Evolutionary conservation across 441 rosid species (phyloP).

Genomic region (Erodium moschatum): DNA sequence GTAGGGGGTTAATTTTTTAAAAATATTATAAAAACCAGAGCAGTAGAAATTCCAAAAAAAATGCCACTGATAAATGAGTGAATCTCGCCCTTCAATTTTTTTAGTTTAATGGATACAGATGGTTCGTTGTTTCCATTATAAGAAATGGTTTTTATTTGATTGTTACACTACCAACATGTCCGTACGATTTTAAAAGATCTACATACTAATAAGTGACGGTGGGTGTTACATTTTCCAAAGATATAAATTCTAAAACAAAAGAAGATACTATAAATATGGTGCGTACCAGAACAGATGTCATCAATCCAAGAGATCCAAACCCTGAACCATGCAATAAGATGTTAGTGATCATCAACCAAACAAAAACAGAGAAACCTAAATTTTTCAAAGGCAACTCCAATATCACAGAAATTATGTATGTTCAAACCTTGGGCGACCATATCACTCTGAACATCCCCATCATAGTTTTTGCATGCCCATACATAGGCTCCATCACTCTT

Average conservation of each 20-base stretch:
- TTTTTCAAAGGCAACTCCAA: background rate
- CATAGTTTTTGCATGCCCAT: slow-evolving; percentile 98
- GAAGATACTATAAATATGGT: background rate
- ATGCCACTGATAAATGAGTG: no score
- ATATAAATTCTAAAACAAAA: background rate
- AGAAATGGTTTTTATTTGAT: no score
- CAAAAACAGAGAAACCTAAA: background rate
- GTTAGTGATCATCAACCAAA: slow-evolving; percentile 5
- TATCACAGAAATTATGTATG: background rate
- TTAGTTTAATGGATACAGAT: no score
- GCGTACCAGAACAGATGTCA: slow-evolving; percentile 85
- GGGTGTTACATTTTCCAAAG: no score
- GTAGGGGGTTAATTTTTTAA: no score
- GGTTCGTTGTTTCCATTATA: no score
- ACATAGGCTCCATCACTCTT: slow-evolving; percentile 88
- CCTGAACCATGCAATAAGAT: slow-evolving; percentile 35
- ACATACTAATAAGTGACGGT: no score
- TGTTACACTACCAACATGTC: no score
- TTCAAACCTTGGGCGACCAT: slow-evolving; percentile 83
- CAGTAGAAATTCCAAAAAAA: no score
- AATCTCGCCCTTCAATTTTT: no score
- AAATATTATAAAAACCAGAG: no score
- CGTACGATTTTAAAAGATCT: no score
- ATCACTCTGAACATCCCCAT: slow-evolving; percentile 96
- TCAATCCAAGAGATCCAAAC: slow-evolving; percentile 89